phyloP scores from a whole-genome alignment of 2,329 filamentous ascomycete species.

The Alternaria brassicae region DNA sequence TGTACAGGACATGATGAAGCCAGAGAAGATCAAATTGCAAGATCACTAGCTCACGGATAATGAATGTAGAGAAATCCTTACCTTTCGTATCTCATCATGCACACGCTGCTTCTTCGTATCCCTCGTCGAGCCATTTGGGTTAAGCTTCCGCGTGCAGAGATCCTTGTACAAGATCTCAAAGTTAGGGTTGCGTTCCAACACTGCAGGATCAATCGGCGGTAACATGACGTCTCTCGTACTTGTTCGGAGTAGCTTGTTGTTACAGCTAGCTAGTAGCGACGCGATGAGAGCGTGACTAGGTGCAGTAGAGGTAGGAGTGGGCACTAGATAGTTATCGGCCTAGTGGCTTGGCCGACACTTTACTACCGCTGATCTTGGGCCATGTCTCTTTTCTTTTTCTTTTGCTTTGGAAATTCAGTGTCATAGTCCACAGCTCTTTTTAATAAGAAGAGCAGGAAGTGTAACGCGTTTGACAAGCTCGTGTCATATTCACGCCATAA shows the following conservation, averaged over 20 bases:
- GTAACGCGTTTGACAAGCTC: too few species aligned
- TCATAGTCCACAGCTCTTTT: too few species aligned
- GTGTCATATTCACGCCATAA: background rate
- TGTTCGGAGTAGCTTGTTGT: background rate
- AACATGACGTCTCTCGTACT: slow-evolving; percentile 42
- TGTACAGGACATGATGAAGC: background rate
- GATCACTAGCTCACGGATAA: background rate
- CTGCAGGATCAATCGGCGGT: slow-evolving; percentile 50
- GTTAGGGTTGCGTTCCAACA: slow-evolving; percentile 52
- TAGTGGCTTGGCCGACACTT: slow-evolving; percentile 14
- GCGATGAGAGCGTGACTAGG: background rate
- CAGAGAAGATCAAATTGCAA: background rate
- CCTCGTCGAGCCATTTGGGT: slow-evolving; percentile 54
- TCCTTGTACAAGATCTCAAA: slow-evolving; percentile 57
- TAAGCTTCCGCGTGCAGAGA: slow-evolving; percentile 52
- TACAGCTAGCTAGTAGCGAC: background rate
- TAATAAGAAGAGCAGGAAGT: too few species aligned
- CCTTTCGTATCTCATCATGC: slow-evolving; percentile 50
- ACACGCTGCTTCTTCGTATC: slow-evolving; percentile 53
- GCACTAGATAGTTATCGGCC: slow-evolving; percentile 1
- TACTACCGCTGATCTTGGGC: background rate
- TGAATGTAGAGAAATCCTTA: slow-evolving; percentile 26
- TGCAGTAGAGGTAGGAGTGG: slow-evolving; percentile 4
- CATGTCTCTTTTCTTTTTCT: background rate
- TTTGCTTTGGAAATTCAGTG: too few species aligned